phyloP scores from a whole-genome alignment of 208 protist genomes.

The Novymonas esmeraldas region DNA sequence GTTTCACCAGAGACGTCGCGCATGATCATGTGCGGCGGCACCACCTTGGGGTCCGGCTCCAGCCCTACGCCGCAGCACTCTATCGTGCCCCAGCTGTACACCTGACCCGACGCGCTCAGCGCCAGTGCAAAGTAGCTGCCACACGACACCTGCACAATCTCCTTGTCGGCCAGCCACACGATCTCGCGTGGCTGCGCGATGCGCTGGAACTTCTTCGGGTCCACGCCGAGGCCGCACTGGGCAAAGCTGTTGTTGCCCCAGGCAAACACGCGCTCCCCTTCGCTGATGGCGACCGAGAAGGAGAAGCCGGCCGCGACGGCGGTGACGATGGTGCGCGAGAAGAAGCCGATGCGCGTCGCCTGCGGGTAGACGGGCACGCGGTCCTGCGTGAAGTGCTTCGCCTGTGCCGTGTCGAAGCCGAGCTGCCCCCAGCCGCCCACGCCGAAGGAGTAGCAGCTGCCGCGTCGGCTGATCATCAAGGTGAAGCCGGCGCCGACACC shows the following conservation, averaged over 20 bases:
- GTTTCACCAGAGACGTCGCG: slow-evolving; percentile 46
- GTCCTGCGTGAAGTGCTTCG: slow-evolving; percentile 61
- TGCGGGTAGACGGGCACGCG: slow-evolving; percentile 67
- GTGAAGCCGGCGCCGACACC: slow-evolving; percentile 78
- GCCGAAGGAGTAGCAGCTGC: slow-evolving; percentile 72
- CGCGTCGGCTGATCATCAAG: slow-evolving; percentile 67
- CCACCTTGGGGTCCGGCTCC: slow-evolving; percentile 40
- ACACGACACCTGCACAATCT: slow-evolving; percentile 82
- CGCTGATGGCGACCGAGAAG: slow-evolving; percentile 67
- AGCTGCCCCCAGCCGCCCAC: slow-evolving; percentile 84
- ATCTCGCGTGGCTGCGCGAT: slow-evolving; percentile 68
- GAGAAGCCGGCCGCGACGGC: slow-evolving; percentile 60
- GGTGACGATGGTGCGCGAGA: slow-evolving; percentile 57
- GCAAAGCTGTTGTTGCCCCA: slow-evolving; percentile 88
- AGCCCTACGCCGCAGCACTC: slow-evolving; percentile 84
- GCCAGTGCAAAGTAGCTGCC: slow-evolving; percentile 83
- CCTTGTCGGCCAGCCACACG: slow-evolving; percentile 71
- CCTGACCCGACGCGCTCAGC: slow-evolving; percentile 60
- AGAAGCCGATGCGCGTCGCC: slow-evolving; percentile 66
- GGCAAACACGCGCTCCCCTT: slow-evolving; percentile 72
- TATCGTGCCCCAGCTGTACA: slow-evolving; percentile 84
- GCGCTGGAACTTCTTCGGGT: slow-evolving; percentile 55
- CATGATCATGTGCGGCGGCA: slow-evolving; percentile 64
- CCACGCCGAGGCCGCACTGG: slow-evolving; percentile 78
- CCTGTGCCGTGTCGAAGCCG: slow-evolving; percentile 48